Percentiles rank a stretch among this genome's conserved stretches.
Evolutionary conservation across 1,284 basidiomycete species (phyloP).

Genomic region (Pseudozyma sp.): DNA sequence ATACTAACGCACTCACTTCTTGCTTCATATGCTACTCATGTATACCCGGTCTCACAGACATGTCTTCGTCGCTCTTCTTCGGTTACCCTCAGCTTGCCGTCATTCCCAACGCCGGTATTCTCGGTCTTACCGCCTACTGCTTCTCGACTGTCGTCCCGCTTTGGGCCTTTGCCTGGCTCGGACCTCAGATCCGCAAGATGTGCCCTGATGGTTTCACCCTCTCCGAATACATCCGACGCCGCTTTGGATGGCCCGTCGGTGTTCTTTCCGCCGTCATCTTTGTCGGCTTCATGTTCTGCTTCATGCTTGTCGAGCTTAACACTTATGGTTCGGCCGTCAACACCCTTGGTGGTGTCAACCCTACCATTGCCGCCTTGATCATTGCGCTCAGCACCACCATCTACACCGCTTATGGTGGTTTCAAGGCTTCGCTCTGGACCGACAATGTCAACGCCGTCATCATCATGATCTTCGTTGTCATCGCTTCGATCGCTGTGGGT

Average conservation of each 20-base stretch:
- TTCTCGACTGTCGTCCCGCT: conserved; percentile 66
- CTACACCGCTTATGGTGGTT: conserved; percentile 69
- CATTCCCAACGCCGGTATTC: conserved; percentile 64
- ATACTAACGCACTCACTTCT: conserved; percentile 17
- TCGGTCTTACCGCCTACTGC: conserved; percentile 64
- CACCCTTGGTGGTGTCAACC: conserved; percentile 58
- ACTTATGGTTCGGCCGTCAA: conserved; percentile 64
- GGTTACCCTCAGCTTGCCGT: conserved; percentile 68
- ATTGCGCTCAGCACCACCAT: conserved; percentile 66
- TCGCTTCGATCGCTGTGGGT: conserved; percentile 63
- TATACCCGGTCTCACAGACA: conserved; percentile 51
- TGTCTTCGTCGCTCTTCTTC: conserved; percentile 67
- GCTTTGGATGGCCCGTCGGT: conserved; percentile 67
- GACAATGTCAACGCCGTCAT: conserved; percentile 68
- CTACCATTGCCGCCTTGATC: conserved; percentile 65
- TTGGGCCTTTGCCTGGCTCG: conserved; percentile 68
- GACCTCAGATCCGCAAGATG: conserved; percentile 62
- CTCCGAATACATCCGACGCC: conserved; percentile 65
- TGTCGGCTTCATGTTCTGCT: conserved; percentile 69
- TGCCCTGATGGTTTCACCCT: conserved; percentile 69
- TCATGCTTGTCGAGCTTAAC: conserved; percentile 69
- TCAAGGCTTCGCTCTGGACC: conserved; percentile 68
- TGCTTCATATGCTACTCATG: neutral
- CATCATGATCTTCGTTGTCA: conserved; percentile 65
- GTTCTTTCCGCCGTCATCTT: conserved; percentile 64